Base-by-base conservation (phyloP, 2,329 filamentous ascomycete genomes). In the Ophiosphaerella narmari region DNA sequence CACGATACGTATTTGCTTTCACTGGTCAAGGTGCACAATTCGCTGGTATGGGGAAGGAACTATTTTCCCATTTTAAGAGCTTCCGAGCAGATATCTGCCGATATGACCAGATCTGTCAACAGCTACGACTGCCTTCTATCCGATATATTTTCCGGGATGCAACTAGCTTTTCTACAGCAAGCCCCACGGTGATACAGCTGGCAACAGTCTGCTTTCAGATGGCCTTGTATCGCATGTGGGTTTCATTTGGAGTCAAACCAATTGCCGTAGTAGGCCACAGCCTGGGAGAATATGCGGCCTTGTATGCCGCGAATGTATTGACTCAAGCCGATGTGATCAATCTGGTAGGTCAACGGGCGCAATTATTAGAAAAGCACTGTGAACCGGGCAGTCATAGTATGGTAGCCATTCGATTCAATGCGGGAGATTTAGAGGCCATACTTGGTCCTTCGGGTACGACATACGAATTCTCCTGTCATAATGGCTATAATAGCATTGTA, bases 121-220 rank as follows among this genome's bases (percentile, higher is more conserved):
- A 32, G 7, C 60, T 61, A 29, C 70, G 70, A 7, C 73, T 74
- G 39, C 62, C 39, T 12, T 39, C 39, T 24, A 12, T 46, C 14
- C 21, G 32, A 33, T 7, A 29, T 9, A 7, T 34, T 33, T 40
- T 38, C 5, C 38, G 36, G 16, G 39, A 33, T 14, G 6, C 7
- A 12, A 13, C 24, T 14, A 38, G 8, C 11, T 46, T 29, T 16
- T 33, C 1, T 21, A 21, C n/a, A 21, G 33, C n/a, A 24, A 38
- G 48, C 5, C 46, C 59, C 7, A 16, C 42, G 1, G 32, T 39
- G 5, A 54, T 59, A 11, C 78, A 80, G 39, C 63, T 80, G 1
- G 76, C 73, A 2, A 54, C 66, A 3, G 63, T 73, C 2, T 74
- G 65, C 43, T 43, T 76, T 1, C 64, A 81, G 54, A 77, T 82